phyloP scores from a whole-genome alignment of 1,284 basidiomycete genomes.

The Cutaneotrichosporon sp. region DNA sequence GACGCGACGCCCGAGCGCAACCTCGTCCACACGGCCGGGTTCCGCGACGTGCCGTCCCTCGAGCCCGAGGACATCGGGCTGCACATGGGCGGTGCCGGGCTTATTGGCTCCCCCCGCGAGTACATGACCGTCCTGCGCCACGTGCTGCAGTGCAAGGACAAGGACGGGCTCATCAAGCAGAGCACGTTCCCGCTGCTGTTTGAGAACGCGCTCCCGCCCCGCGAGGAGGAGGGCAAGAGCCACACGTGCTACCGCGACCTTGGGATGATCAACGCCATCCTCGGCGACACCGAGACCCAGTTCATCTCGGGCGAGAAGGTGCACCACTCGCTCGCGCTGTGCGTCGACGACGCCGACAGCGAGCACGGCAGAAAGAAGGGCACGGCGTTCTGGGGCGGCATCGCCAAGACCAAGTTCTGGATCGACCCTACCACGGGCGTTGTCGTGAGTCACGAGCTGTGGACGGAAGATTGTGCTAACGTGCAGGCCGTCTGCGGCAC shows the following conservation, averaged over 20 bases:
- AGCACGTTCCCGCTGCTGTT: slow-evolving; percentile 32
- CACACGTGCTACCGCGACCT: slow-evolving; percentile 19
- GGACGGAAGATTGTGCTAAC: neutral
- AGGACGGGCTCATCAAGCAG: slow-evolving; percentile 24
- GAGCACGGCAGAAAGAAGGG: slow-evolving; percentile 22
- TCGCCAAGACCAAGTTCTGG: slow-evolving; percentile 31
- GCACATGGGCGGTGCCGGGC: slow-evolving; percentile 39
- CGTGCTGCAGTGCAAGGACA: slow-evolving; percentile 29
- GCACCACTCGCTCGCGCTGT: slow-evolving; percentile 17
- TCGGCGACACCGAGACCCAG: slow-evolving; percentile 15
- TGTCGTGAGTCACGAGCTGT: slow-evolving; percentile 20
- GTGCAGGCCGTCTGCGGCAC: slow-evolving; percentile 5
- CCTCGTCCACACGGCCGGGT: slow-evolving; percentile 30
- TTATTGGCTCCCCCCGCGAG: slow-evolving; percentile 39
- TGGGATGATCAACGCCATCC: slow-evolving; percentile 4
- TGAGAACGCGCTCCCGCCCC: slow-evolving; percentile 22
- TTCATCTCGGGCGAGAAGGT: slow-evolving; percentile 14
- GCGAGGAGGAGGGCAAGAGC: slow-evolving; percentile 16
- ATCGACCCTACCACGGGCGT: slow-evolving; percentile 29
- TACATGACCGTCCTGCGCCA: slow-evolving; percentile 36
- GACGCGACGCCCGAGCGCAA: slow-evolving; percentile 9
- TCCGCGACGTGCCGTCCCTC: slow-evolving; percentile 28
- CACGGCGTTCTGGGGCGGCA: slow-evolving; percentile 30
- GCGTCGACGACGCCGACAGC: slow-evolving; percentile 4
- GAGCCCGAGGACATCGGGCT: slow-evolving; percentile 17